Conservation (phyloP, 1,139 yeast species). For the Candida buenavistaensis region DNA sequence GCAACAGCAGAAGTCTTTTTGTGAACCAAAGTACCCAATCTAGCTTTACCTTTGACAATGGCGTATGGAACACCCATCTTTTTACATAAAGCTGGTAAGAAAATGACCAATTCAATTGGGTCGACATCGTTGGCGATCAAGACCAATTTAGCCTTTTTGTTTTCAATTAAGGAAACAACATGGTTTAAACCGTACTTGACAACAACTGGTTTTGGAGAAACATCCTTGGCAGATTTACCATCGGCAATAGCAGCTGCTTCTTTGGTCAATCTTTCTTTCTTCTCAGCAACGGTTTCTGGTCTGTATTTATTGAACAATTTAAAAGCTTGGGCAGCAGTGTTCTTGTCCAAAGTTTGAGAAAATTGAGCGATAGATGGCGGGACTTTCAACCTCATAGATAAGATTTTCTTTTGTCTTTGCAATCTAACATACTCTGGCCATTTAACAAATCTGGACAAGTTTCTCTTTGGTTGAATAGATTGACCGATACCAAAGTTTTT, state of each 20-base stretch:
- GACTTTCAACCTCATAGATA: conserved; percentile 93
- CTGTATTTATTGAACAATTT: conserved; percentile 97
- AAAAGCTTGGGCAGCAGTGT: conserved; percentile 95
- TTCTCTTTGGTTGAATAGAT: conserved; percentile 90
- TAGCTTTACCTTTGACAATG: conserved; percentile 97
- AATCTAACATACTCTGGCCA: conserved; percentile 98
- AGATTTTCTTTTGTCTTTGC: conserved; percentile 91
- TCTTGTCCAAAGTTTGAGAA: conserved; percentile 93
- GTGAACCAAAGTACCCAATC: conserved; percentile 97
- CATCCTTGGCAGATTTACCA: conserved; percentile 95
- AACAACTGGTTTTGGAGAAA: conserved; percentile 90
- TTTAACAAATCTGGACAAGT: conserved; percentile 93
- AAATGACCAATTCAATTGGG: conserved; percentile 95
- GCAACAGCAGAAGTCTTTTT: conserved; percentile 96
- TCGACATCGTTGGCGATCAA: conserved; percentile 98
- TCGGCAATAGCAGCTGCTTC: conserved; percentile 99
- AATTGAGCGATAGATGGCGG: conserved; percentile 98
- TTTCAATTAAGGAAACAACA: conserved; percentile 93
- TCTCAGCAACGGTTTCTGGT: conserved; percentile 95
- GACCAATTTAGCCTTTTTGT: conserved; percentile 97
- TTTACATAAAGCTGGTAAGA: conserved; percentile 97
- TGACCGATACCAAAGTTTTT: conserved; percentile 97
- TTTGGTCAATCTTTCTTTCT: conserved; percentile 97
- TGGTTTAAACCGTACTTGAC: conserved; percentile 98
- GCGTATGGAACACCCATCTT: conserved; percentile 99